Percentiles rank a stretch among this genome's conserved stretches.
Evolutionary conservation across 176 grass and related monocot genomes (phyloP).

Genomic region (Tillandsia leiboldiana): DNA sequence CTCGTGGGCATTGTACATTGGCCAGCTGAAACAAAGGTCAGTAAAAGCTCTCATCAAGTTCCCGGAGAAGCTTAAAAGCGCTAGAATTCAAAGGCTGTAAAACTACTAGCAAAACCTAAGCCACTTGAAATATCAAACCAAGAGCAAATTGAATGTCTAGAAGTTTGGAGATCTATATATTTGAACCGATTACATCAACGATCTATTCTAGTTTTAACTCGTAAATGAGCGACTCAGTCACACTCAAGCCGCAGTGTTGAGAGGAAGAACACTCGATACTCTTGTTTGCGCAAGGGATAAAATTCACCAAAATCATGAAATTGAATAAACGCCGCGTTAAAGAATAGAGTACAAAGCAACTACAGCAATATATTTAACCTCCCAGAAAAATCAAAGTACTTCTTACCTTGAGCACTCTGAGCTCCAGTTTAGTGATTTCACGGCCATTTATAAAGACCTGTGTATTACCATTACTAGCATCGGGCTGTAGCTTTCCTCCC

Average conservation of each 20-base stretch:
- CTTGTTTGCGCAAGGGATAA: no score
- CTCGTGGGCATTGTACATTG: conserved; percentile 28
- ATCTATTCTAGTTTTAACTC: no score
- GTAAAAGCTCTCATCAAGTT: conserved; percentile 1
- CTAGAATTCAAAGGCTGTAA: background rate
- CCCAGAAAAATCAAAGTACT: background rate
- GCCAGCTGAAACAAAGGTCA: conserved; percentile 19
- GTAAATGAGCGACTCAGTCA: no score
- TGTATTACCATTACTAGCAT: conserved; percentile 28
- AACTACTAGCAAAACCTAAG: background rate
- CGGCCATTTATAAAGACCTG: conserved; percentile 25
- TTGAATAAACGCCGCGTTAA: no score
- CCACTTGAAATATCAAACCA: background rate
- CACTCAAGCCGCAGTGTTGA: no score
- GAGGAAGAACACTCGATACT: no score
- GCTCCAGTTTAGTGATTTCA: conserved; percentile 24
- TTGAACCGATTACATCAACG: background rate
- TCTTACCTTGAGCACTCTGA: conserved; percentile 24
- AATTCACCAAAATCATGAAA: no score
- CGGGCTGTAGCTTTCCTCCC: conserved; percentile 17
- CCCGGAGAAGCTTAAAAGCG: background rate
- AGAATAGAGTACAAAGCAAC: no score
- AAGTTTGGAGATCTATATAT: background rate
- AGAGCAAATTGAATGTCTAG: background rate
- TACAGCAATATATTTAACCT: background rate